Conservation (phyloP, 2,329 filamentous ascomycete species). For the Epichloe sibirici region DNA sequence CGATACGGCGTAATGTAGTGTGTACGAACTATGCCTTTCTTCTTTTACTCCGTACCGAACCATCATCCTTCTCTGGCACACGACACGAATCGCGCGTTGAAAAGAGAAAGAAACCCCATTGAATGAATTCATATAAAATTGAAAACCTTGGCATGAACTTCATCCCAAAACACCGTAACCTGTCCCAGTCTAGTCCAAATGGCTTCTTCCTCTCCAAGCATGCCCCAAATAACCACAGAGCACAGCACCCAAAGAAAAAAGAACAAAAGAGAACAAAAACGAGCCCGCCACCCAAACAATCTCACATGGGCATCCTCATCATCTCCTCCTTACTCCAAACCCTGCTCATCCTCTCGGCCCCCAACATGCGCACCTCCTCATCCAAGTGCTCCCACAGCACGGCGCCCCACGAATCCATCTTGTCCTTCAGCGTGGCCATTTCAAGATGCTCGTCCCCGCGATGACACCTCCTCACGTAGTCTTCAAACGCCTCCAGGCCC, state of each 20-base stretch:
- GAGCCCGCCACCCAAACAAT: too few relatives aligned
- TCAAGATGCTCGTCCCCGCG: slow-evolving; percentile 49
- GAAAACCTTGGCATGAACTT: too few relatives aligned
- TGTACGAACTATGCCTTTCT: neutral
- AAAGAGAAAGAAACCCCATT: too few relatives aligned
- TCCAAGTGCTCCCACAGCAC: slow-evolving; percentile 77
- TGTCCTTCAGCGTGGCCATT: slow-evolving; percentile 46
- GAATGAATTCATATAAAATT: too few relatives aligned
- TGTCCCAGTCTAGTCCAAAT: too few relatives aligned
- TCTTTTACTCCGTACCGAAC: neutral
- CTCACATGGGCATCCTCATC: slow-evolving; percentile 52
- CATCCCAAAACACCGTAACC: too few relatives aligned
- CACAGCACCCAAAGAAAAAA: neutral
- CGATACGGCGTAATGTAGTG: slow-evolving; percentile 17
- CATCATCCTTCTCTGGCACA: too few relatives aligned
- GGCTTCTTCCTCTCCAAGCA: too few relatives aligned
- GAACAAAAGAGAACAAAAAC: neutral
- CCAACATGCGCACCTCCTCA: slow-evolving; percentile 66
- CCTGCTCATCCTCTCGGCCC: slow-evolving; percentile 77
- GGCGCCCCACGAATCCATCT: slow-evolving; percentile 67
- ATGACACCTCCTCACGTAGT: slow-evolving; percentile 51
- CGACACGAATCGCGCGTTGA: too few relatives aligned
- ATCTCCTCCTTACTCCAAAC: slow-evolving; percentile 75
- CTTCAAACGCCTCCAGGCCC: slow-evolving; percentile 56
- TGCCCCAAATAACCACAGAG: too few relatives aligned